These are phyloP conservation scores for Skeletonema costatum DNA, from an alignment of 108 stramenopile species.

Conservation along the genomic window DNA sequence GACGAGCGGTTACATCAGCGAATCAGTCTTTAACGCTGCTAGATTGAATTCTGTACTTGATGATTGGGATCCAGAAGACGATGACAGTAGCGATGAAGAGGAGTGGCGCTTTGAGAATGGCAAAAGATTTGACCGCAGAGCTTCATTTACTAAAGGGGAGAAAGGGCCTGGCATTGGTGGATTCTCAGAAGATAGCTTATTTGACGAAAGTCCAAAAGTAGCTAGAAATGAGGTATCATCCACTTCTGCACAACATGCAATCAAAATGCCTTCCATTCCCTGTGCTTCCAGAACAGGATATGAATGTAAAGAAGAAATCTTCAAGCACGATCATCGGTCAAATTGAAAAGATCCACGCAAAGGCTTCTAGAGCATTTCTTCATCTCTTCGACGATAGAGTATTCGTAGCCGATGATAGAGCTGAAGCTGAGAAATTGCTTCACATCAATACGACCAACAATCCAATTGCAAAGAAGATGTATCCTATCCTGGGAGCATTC, in stretches of 20 bases:
- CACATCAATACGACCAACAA: conserved; percentile 3
- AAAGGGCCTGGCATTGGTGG: not conserved
- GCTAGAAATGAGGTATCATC: not conserved
- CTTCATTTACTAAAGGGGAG: not conserved
- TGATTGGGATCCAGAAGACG: conserved; percentile 1
- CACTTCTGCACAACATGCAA: not conserved
- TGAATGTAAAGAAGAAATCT: not conserved
- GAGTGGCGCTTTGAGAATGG: not conserved
- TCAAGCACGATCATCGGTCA: not conserved
- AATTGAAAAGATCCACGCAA: conserved; percentile 14
- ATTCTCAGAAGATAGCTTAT: not conserved
- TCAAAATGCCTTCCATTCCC: not conserved
- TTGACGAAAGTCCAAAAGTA: not conserved
- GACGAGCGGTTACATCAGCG: not conserved
- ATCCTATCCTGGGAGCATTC: conserved; percentile 7
- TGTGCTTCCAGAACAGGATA: conserved; percentile 11
- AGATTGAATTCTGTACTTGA: not conserved
- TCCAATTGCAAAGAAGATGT: conserved; percentile 2
- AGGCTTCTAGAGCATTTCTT: conserved; percentile 5
- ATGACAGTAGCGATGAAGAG: not conserved
- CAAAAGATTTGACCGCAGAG: not conserved
- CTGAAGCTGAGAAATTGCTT: conserved; percentile 6
- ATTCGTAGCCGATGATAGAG: conserved; percentile 8
- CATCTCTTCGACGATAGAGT: conserved; percentile 22
- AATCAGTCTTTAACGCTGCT: conserved; percentile 9